Base-by-base conservation (phyloP, 257 asterid genomes). In the Datura wrightii region DNA sequence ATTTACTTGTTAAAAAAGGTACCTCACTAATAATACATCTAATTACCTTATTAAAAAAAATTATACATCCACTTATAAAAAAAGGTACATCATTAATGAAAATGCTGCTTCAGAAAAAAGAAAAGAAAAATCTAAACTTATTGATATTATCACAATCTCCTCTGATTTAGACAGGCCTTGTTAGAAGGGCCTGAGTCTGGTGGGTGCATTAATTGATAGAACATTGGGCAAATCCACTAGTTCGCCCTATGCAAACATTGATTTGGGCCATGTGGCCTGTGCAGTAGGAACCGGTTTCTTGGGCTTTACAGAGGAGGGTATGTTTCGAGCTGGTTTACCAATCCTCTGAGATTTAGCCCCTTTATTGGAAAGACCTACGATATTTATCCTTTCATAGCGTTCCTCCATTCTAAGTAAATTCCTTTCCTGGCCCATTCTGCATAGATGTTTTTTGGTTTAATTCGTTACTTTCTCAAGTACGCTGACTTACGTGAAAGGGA, bases 321-420 rank as follows among this genome's bases (percentile, higher is more conserved):
- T 48, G 81, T 31, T 59, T 74, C 81, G 24, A 50, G 42, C 44
- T 48, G 44, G 59, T 24, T 74, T 46, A 4, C 1, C 14, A 6
- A 15, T 24, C 14, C 24, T 24, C 13, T 24, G 58, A 11, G 59
- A 74, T 74, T 48, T 74, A 11, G 60, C 18, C 60, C 4, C 81
- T 74, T 74, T 48, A 74, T 74, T 48, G 60, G 60, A 74, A 48
- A 74, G 44, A 74, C 60, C 42, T 74, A 18, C 50, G 34, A 78
- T 69, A 24, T 24, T 74, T 74, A 46, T 19, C 42, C 60, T 74
- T 74, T 74, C 42, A 10, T 24, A 11, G 16, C 2, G 1, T 44
- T 52, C 11, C 59, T 72, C 15, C 42, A 69, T 41, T 39, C 14
- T 0, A 13, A 48, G 34, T 39, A 46, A 8, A 19, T 1, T 3